Percentiles rank a stretch among this genome's conserved stretches.
phyloP scores from a whole-genome alignment of 352 stramenopile species.

The Pythium phragmitis region DNA sequence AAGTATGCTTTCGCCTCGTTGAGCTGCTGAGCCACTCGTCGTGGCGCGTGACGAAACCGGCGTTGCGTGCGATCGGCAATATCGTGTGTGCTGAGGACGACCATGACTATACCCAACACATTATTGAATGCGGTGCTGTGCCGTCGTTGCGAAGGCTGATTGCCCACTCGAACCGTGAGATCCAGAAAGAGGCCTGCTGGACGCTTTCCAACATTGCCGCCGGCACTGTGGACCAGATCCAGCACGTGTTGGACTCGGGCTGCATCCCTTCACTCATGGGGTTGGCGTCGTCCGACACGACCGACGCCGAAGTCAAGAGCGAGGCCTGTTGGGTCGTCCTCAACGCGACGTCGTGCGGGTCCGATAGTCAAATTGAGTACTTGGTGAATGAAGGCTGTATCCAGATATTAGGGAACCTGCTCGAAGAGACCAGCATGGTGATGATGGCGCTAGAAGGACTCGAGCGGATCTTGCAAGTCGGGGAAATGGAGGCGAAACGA shows the following conservation, averaged over 20 bases:
- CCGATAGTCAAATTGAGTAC: conserved; percentile 93
- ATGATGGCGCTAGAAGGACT: conserved; percentile 99
- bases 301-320: conserved; percentile 95
- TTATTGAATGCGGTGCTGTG: conserved; percentile 96
- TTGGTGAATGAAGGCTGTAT: conserved; percentile 87
- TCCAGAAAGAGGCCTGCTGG: conserved; percentile 97
- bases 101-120: conserved; percentile 91
- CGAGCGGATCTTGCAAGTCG: conserved; percentile 95
- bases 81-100: conserved; percentile 98
- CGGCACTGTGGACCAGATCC: conserved; percentile 96
- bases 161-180: conserved; percentile 95
- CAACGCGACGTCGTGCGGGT: conserved; percentile 98
- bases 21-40: conserved; percentile 91
- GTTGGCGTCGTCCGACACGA: conserved; percentile 89
- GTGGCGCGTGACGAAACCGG: conserved; percentile 96
- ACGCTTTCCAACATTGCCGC: conserved; percentile 98
- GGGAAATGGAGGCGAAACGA: conserved; percentile 87
- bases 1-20: conserved; percentile 91
- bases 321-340: conserved; percentile 99
- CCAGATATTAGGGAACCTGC: conserved; percentile 88
- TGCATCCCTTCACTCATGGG: conserved; percentile 94
- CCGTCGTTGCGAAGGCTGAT: conserved; percentile 93
- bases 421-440: conserved; percentile 97
- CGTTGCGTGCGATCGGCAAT: conserved; percentile 97
- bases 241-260: conserved; percentile 96